Evolutionary conservation across 208 protist genomes (phyloP), one percentile per base, ranked within the genome.

Genomic region (Crithidia thermophila): DNA sequence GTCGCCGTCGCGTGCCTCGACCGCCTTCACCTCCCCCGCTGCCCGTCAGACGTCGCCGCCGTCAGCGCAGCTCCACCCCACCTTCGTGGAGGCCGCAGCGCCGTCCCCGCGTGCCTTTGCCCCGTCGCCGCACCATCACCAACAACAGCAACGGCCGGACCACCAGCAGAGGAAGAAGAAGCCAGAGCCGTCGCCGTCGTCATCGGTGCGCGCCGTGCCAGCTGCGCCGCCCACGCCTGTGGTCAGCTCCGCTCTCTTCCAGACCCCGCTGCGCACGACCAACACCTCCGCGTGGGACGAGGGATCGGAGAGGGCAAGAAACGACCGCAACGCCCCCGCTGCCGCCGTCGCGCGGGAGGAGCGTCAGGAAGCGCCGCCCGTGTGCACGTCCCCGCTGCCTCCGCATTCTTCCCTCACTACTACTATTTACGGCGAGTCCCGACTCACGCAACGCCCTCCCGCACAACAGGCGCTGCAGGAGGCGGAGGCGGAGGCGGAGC

Each of bases 1-100:
- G 16, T 55, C 47, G 37, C 23, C 36, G 4, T 42, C 37, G 65
- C 65, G 9, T 4, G 46, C 43, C n/a, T 47, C 65, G 6, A 43
- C 65, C 2, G 53, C 37, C 37, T 72, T 72, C 39, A 64, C 65
- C 13, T 64, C 65, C 11, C 46, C 65, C 7, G 65, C 56, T 13
- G 53, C 55, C 25, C 43, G 53, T 50, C 52, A 60, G 47, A 36
- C 21, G 43, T 62, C 53, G 31, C 30, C 53, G 0, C 40, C 40
- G n/a, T 46, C 42, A 9, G 33, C 20, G 11, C n/a, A 42, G 16
- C 25, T 34, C 20, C 28, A n/a, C 21, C 43, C 55, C n/a, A n/a
- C n/a, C n/a, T n/a, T n/a, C n/a, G n/a, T n/a, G n/a, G n/a, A n/a
- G n/a, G n/a, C n/a, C n/a, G n/a, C n/a, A n/a, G n/a, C n/a, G n/a